phyloP scores from a whole-genome alignment of 192 early-diverging fungal genomes.

The Ramicandelaber brevisporus region DNA sequence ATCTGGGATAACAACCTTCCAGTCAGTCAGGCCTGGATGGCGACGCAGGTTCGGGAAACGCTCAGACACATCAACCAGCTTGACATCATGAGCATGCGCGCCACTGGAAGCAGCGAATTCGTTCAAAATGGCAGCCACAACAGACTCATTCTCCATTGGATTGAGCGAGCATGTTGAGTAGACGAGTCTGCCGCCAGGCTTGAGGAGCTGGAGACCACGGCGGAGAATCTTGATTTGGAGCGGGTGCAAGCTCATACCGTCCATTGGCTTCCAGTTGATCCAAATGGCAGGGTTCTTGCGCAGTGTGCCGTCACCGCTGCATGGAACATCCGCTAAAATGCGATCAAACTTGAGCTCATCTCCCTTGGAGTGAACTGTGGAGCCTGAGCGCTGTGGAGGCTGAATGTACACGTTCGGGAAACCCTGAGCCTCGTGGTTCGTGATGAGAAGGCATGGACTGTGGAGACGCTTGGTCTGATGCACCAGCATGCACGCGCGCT shows the following conservation, averaged over 20 bases:
- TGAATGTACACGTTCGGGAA: conserved; percentile 44
- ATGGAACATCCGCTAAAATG: conserved; percentile 91
- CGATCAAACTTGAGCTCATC: conserved; percentile 72
- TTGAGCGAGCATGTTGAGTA: conserved; percentile 99
- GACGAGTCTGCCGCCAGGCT: conserved; percentile 77
- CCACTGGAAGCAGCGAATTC: conserved; percentile 32
- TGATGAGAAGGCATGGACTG: conserved; percentile 78
- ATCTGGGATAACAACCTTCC: conserved; percentile 70
- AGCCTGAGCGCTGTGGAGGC: conserved; percentile 2
- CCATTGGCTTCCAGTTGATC: conserved; percentile 55
- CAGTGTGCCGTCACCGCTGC: conserved; percentile 91
- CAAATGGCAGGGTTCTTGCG: conserved; percentile 89
- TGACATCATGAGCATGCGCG: no score
- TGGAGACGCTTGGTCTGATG: conserved; percentile 86
- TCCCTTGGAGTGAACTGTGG: conserved; percentile 6
- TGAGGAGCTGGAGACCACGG: conserved; percentile 66
- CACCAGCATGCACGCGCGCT: conserved; percentile 78
- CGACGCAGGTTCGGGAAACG: conserved; percentile 58
- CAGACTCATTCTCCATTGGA: conserved; percentile 92
- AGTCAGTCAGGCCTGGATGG: conserved; percentile 51
- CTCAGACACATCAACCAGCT: conserved; percentile 65
- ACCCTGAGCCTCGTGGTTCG: conserved; percentile 81
- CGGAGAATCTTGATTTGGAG: conserved; percentile 69
- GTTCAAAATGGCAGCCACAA: conserved; percentile 61
- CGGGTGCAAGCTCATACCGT: conserved; percentile 57